Evolutionary conservation across 2,329 filamentous ascomycete genomes (phyloP), one percentile per base, ranked within the genome.

Genomic region (Graphiopsis chlorocephala): DNA sequence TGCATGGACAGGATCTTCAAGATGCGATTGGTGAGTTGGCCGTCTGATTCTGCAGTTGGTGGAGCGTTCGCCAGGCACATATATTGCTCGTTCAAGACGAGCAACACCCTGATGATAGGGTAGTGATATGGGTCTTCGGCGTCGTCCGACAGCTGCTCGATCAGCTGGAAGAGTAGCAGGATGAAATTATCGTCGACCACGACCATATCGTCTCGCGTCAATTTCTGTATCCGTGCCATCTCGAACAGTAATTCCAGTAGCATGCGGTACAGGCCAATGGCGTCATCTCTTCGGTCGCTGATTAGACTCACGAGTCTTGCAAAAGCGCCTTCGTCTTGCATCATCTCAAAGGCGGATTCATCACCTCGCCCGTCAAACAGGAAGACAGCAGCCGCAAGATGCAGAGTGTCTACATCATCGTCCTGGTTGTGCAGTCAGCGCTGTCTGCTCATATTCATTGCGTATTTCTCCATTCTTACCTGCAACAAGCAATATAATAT

Each of bases 21-120:
- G 58, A 99, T 92, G 70, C 93, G 89, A 74, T 99, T 99, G 4
- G 95, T 98, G 64, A 96, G 79, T 4, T 86, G 85, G 52, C 69
- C 74, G 76, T 70, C 72, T 17, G 29, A 52, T 77, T 70, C 72
- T 67, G 52, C 81, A 76, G 83, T 85, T 66, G 84, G 90, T 71
- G 82, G 85, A 82, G 28, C 67, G 53, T 71, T 74, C 15, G 84
- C 85, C 63, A 98, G 88, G 63, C 74, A 76, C 91, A 99, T 96
- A 78, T 97, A 99, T 78, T 99, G 95, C 78, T 99, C 95, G 78
- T 99, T 99, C 69, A 99, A 80, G 29, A 98, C 93, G 71, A 99
- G 86, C 92, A 99, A 78, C 58, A 98, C 93, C 68, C 93, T 87
- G 73, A 99, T 97, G 53, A 97, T 90, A 6, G 92, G 90, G 76